Evolutionary conservation across 768 basidiomycete species (phyloP), one percentile per base, ranked within the genome.

Genomic region (Cystoderma amianthinum): DNA sequence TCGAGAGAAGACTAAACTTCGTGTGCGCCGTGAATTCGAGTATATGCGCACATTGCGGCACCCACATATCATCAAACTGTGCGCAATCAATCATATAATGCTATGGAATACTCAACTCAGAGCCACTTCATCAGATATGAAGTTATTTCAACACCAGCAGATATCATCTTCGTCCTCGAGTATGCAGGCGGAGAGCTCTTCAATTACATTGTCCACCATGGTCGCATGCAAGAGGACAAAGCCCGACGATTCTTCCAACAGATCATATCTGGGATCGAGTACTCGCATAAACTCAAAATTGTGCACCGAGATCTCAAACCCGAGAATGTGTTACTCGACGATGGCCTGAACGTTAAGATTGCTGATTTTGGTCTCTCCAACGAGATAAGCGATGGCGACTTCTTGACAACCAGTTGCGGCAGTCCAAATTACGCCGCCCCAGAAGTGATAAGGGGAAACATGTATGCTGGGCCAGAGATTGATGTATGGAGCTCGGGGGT

Each of bases 401-500:
- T 97, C 61, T 69, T 99, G 43, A 91, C 92, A 54, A 99, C 96
- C 6, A 94, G 90, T 50, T 99, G 96, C 60, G 95, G 96, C 1
- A 93, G 90, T 58, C 96, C 96, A 1, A 98, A 99, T 60, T 99
- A 99, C 53, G 96, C 96, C 42, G 95, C 96, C 0, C 96, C 96
- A 1, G 96, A 99, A 57, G 95, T 99, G 53, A 96, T 99, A 48
- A 78, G 85, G 13, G 96, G 96, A 4, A 88, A 89, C 20, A 74
- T 94, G 5, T 99, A 99, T 57, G 92, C 92, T 0, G 96, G 96
- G 1, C 94, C 95, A 0, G 96, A 98, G 63, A 96, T 98, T 54
- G 96, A 99, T 49, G 92, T 98, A 9, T 99, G 96, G 96, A 92
- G 89, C 51, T 89, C 89, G 42, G 96, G 96, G 0, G 95, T 99